Evolutionary conservation across 768 basidiomycete species (phyloP).

Genomic region (Leccinum olivaceopallidum): DNA sequence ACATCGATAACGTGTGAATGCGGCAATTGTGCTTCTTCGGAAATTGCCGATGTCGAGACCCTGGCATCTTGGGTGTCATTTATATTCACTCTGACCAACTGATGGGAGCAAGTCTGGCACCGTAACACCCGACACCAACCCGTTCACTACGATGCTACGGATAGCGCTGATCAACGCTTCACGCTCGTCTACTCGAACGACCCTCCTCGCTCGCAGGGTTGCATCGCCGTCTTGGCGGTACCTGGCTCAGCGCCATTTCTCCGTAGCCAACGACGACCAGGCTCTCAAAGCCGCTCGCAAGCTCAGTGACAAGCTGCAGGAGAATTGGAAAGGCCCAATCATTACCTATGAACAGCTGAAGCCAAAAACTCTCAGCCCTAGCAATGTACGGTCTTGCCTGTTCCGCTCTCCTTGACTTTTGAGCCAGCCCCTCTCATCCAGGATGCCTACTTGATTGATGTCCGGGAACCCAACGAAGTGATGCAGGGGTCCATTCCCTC

Average conservation of each 20-base stretch:
- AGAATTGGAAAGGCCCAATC: slow-evolving; percentile 76
- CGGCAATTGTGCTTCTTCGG: neutral
- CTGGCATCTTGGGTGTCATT: neutral
- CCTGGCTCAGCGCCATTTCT: slow-evolving; percentile 38
- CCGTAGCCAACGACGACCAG: slow-evolving; percentile 26
- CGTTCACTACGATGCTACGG: slow-evolving; percentile 26
- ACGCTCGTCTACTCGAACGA: slow-evolving; percentile 14
- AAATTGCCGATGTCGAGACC: neutral
- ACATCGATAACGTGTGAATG: neutral
- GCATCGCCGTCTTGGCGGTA: slow-evolving; percentile 14
- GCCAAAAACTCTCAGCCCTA: slow-evolving; percentile 74
- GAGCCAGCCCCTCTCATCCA: slow-evolving; percentile 29
- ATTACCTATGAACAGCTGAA: slow-evolving; percentile 83
- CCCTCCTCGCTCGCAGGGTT: slow-evolving; percentile 5
- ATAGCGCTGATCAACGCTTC: slow-evolving; percentile 14
- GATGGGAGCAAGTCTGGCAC: neutral
- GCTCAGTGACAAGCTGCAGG: slow-evolving; percentile 42
- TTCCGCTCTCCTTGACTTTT: slow-evolving; percentile 4
- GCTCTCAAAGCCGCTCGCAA: slow-evolving; percentile 33
- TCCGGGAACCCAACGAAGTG: slow-evolving; percentile 92
- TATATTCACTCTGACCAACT: neutral
- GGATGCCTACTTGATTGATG: slow-evolving; percentile 80
- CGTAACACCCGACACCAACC: neutral
- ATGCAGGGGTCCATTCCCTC: slow-evolving; percentile 92
- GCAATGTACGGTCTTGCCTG: slow-evolving; percentile 42